phyloP scores from a whole-genome alignment of 805 yeast species.

The Barnettozyma salicaria region DNA sequence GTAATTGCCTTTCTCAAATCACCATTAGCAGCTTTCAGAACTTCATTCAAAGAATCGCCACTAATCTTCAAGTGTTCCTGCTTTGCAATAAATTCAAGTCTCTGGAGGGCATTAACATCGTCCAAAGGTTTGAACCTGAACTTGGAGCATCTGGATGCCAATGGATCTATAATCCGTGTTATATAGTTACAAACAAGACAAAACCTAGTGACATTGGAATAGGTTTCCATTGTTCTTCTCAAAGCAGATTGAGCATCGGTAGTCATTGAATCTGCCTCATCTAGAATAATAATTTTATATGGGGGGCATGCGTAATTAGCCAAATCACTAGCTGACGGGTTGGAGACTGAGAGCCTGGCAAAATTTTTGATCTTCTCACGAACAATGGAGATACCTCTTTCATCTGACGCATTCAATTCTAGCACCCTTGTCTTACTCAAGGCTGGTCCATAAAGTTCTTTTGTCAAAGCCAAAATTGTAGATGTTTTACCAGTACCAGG shows the following conservation, averaged over 20 bases:
- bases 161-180: conserved; percentile 92
- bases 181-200: conserved; percentile 95
- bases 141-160: conserved; percentile 94
- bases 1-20: conserved; percentile 94
- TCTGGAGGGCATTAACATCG: conserved; percentile 56
- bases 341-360: conserved; percentile 80
- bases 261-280: conserved; percentile 92
- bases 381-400: conserved; percentile 83
- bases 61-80: conserved; percentile 41
- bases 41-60: conserved; percentile 50
- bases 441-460: conserved; percentile 70
- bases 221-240: conserved; percentile 91
- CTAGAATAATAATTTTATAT: conserved; percentile 84
- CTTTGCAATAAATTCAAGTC: conserved; percentile 55
- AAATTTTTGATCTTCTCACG: conserved; percentile 80
- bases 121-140: conserved; percentile 83
- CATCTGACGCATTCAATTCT: conserved; percentile 87
- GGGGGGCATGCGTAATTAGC: conserved; percentile 92
- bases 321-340: conserved; percentile 63
- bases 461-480: conserved; percentile 77
- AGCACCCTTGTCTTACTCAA: conserved; percentile 65
- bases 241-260: conserved; percentile 95
- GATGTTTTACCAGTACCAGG: conserved; percentile 94
- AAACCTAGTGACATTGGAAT: conserved; percentile 84
- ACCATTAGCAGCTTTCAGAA: conserved; percentile 74